phyloP scores from a whole-genome alignment of 495 filamentous ascomycete genomes.

The Thermothielavioides terrestris region DNA sequence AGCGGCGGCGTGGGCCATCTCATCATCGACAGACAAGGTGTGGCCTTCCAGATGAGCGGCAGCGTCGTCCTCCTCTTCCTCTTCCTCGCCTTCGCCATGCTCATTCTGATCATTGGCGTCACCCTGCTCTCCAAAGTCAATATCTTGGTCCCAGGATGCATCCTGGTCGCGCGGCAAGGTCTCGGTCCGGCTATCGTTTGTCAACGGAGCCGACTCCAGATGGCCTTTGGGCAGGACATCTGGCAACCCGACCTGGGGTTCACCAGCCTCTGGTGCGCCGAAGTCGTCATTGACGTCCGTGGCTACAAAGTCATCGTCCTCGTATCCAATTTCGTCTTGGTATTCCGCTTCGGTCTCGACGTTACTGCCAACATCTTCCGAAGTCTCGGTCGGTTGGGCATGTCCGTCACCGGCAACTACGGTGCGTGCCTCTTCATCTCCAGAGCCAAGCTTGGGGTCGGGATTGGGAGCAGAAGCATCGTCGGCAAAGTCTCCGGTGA shows the following conservation, averaged over 20 bases:
- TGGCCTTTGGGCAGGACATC: background rate
- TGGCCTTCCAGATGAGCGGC: background rate
- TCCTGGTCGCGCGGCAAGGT: background rate
- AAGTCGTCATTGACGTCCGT: constrained; percentile 2
- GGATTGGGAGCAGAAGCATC: background rate
- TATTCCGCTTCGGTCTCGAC: constrained; percentile 9
- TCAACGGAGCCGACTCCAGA: background rate
- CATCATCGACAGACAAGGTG: background rate
- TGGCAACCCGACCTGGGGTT: background rate
- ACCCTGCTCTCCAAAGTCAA: background rate
- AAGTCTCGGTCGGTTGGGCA: background rate
- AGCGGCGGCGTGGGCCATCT: background rate
- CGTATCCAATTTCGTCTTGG: constrained; percentile 27
- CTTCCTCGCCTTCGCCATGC: background rate
- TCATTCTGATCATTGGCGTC: background rate
- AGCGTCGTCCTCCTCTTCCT: background rate
- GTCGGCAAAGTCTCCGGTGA: background rate
- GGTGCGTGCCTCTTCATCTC: constrained; percentile 7
- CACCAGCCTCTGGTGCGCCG: background rate
- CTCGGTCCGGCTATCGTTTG: background rate
- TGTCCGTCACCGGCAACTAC: background rate
- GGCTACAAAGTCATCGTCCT: constrained; percentile 18
- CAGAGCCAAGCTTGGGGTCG: constrained; percentile 19
- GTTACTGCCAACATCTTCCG: background rate
- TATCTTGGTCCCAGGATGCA: background rate